Evolutionary conservation across 116 monocot species (phyloP), one percentile per base, ranked within the genome.

Genomic region (Iris pallida): DNA sequence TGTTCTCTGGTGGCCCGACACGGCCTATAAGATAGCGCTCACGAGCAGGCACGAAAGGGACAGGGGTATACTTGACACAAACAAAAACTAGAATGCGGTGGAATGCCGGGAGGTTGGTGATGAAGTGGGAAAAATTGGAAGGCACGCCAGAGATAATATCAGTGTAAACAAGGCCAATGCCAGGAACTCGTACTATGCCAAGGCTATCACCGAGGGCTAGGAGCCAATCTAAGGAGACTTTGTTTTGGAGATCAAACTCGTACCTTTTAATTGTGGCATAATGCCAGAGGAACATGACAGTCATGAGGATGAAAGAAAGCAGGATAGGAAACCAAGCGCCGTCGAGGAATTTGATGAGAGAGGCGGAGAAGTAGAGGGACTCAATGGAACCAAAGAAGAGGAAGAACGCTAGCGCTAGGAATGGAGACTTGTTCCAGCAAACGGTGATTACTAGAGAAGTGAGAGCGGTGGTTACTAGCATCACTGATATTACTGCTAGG

Each of bases 111-210:
- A 95, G 82, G 68, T 88, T 95, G 53, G 95, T 90, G 57, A 95
- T 88, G 8, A 95, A 95, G 54, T 78, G 90, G 48, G 88, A 95
- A 84, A 95, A 91, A 70, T 91, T 95, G n/a, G 91, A 82, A 0
- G 95, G 95, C 14, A 95, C 61, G 19, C 91, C 90, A 10, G 84
- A 79, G 59, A 84, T 78, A 42, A 95, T 88, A 53, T 90, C 88
- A n/a, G 88, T 86, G 80, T 91, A 95, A 6, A 95, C 88, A n/a
- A 95, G 78, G 11, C 91, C 95, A n/a, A 95, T 86, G 53, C 95
- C 95, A 2, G 95, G 91, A n/a, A 95, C 95, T 7, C 95, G 91
- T 12, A 76, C 88, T 12, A 91, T 90, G 42, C 95, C 95, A 5
- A 94, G 83, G 44, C 77, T 85, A 40, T 83, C 81, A 0, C 88